Evolutionary conservation across 2,329 filamentous ascomycete genomes (phyloP), one percentile per base, ranked within the genome.

Genomic region (Botryotinia globosa): DNA sequence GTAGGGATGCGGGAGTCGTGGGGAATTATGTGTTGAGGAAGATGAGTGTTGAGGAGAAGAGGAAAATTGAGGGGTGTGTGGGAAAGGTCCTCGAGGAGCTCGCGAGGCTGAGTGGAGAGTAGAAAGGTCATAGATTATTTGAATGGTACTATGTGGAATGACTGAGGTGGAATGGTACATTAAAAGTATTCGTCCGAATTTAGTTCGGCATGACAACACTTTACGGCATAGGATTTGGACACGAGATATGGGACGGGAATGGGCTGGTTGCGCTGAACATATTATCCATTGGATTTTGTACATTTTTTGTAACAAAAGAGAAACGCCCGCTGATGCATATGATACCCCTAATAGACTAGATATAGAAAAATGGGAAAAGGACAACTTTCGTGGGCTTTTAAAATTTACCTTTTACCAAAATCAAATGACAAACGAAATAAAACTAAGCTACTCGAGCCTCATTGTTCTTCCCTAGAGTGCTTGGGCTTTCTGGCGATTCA

Each of bases 11-110:
- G 34, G 83, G 84, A 56, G 88, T 88, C 3, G 94, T 98, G 16
- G 88, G 90, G 61, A 84, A 88, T 37, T 97, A 95, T 83, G 94
- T 98, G 61, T 83, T 98, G 77, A 85, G 76, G 71, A 80, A 79
- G 75, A 80, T 80, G 77, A 78, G 61, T 58, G 54, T n/a, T 14
- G 45, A 54, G 48, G 80, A 81, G 71, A 78, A 73, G 69, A 70
- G 56, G 10, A 78, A 74, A 74, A 74, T 81, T 74, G 77, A 79
- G 72, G 78, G 72, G 10, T 73, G 74, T 73, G 77, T 73, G 22
- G 74, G 74, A 62, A 77, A 71, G 63, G 78, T 81, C 7, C 67
- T 76, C 58, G 74, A 44, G 56, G 79, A 80, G 68, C 74, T 80
- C 74, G 74, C 67, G 69, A 77, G 64, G 68, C 73, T 79, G 73